Base-by-base conservation (phyloP, 2,329 filamentous ascomycete genomes). In the Cytospora leucostoma region DNA sequence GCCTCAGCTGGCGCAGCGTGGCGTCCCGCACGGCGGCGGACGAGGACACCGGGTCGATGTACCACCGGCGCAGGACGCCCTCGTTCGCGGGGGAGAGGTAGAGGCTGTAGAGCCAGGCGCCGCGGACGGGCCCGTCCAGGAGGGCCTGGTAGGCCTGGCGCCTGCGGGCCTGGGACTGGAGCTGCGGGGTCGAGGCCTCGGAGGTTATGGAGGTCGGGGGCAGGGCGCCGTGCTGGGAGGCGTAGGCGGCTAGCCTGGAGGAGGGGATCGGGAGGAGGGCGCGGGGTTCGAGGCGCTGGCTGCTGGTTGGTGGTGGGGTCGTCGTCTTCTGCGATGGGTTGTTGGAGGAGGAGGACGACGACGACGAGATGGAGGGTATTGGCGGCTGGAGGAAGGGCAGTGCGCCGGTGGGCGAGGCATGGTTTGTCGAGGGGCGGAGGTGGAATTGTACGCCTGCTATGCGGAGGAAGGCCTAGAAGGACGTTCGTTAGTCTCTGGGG, bases 391-490 rank as follows among this genome's bases (percentile, higher is more conserved):
- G 83, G 77, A 96, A 98, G 0, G 95, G 95, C 15, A 98, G 83
- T n/a, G 88, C 83, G 63, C 94, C 93, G 27, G 88, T 89, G 0
- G 94, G 94, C 2, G 93, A 97, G 58, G 94, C 93, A 79, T 98
- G 95, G 75, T 98, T 98, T 70, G 87, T 96, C 4, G 93, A 96
- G 5, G 91, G 78, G 7, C 86, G 79, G 58, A 89, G 79, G 59
- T 80, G 80, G 74, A 93, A 89, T 5, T 86, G 77, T 64, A 97
- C 80, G 49, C 84, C 84, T 57, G 87, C 84, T 70, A 97, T 91
- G 70, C 86, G 91, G 66, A 99, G 83, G 75, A 92, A 95, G 35
- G 93, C 88, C 92, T 96, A 44, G 15, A 12, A 11, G 27, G 3
- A 6, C 10, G 7, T 7, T 44, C 55, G 64, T 59, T 50, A 62